Conservation (phyloP, 2,329 filamentous ascomycete species). For the Penicillium sp. region DNA sequence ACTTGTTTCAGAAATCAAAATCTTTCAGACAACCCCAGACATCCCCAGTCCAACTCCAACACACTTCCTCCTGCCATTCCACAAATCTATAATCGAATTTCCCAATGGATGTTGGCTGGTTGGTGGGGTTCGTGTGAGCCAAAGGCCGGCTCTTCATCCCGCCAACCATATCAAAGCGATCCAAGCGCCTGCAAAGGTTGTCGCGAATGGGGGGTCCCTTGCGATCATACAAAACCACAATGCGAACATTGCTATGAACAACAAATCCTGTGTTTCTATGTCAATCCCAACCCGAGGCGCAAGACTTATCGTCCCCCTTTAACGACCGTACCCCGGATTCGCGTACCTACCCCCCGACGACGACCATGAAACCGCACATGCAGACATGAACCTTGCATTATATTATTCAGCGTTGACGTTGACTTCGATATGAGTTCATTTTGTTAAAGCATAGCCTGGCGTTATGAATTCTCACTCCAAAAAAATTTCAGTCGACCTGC, state of each 20-base stretch:
- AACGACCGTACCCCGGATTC: neutral
- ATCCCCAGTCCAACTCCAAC: neutral
- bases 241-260: slow-evolving; percentile 34
- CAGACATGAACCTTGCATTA: neutral
- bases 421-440: neutral
- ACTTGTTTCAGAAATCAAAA: neutral
- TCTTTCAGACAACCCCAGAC: neutral
- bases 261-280: slow-evolving; percentile 36
- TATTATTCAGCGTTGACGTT: neutral
- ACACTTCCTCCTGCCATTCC: slow-evolving; percentile 1
- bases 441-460: neutral
- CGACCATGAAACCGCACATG: neutral
- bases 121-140: slow-evolving; percentile 16
- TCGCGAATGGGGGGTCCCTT: slow-evolving; percentile 27
- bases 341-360: slow-evolving; percentile 1
- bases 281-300: slow-evolving; percentile 25
- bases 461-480: neutral
- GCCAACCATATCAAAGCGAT: slow-evolving; percentile 9
- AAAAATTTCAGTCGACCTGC: neutral
- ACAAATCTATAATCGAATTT: slow-evolving; percentile 16
- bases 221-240: slow-evolving; percentile 31
- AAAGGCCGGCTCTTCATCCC: neutral
- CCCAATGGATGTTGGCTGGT: slow-evolving; percentile 24
- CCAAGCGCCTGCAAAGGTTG: slow-evolving; percentile 27
- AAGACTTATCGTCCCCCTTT: neutral